Evolutionary conservation across 345 rosid species (phyloP), one percentile per base, ranked within the genome.

Genomic region (Lepidium didymum): DNA sequence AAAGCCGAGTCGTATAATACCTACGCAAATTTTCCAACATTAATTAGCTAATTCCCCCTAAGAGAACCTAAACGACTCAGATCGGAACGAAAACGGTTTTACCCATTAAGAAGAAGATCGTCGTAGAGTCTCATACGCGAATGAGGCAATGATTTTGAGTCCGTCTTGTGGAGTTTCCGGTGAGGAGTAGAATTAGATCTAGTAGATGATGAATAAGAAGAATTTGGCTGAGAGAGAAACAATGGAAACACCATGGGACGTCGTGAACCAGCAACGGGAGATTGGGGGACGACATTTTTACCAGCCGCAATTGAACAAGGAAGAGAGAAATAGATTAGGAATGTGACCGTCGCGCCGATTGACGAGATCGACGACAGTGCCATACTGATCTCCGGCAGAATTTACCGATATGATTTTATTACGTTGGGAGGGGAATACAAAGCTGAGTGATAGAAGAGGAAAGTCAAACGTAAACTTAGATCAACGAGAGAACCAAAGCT

Each of bases 121-220:
- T 93, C 98, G 84, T 87, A 79, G 77, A 93, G 98, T 64, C 87
- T 75, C 97, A 93, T 88, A 51, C 85, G 98, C 66, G 97, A 89
- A 49, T 77, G 77, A 55, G 84, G 79, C 1, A 44, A 83, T 10
- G 80, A 31, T 50, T 38, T 59, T 50, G 79, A 69, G 11, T 68
- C 70, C 50, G 88, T 67, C 67, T 83, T 78, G 77, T 74, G 82
- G 54, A 93, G 99, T 62, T 56, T 84, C 21, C 92, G 90, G 29
- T 70, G 87, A 8, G 74, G 57, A 34, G 58, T 62, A 4, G 81
- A 21, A 4, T 45, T 55, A 11, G 72, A 68, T 62, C 78, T 70
- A 29, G 33, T 29, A 6, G 7, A 29, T 29, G 33, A 29, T 49
- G 85, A 80, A 52, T 85, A 80, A 7, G 82, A 47, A 3, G 56